phyloP scores from a whole-genome alignment of 2,329 filamentous ascomycete genomes.

The Teratosphaeria epicoccoides region DNA sequence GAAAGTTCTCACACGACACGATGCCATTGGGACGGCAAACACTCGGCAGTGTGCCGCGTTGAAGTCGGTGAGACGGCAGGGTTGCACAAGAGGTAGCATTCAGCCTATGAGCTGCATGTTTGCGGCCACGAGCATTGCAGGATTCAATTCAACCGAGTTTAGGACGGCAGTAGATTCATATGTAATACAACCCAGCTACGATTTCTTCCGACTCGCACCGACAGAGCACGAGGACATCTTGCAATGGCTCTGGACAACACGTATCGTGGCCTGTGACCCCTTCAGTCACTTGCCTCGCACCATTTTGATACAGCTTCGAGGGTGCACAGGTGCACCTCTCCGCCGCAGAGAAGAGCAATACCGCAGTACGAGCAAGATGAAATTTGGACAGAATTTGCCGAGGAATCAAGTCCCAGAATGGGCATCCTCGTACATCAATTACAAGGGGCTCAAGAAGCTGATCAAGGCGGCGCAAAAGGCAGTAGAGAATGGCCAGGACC shows the following conservation, averaged over 20 bases:
- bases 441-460: conserved; percentile 87
- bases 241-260: not conserved
- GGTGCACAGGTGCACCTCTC: not conserved
- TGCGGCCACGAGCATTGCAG: not conserved
- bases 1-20: not conserved
- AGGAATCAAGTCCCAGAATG: conserved; percentile 81
- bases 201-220: not conserved
- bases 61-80: not conserved
- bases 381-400: conserved; percentile 46
- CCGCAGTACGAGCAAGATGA: conserved; percentile 5
- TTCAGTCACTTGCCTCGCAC: not conserved
- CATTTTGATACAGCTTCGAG: not conserved
- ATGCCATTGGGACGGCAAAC: not conserved
- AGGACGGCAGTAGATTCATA: not conserved
- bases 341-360: not conserved
- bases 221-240: not conserved
- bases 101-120: not conserved
- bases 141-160: not conserved
- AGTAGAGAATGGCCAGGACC: conserved; percentile 47
- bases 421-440: conserved; percentile 76
- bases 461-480: conserved; percentile 65
- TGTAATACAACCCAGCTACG: not conserved
- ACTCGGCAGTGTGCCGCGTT: not conserved
- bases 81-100: not conserved
- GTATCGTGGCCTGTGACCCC: not conserved